A percentile compares a stretch with the other conserved stretches of the same genome.
Evolutionary conservation across 2,329 filamentous ascomycete species (phyloP).

Genomic region (Talaromyces sp.): DNA sequence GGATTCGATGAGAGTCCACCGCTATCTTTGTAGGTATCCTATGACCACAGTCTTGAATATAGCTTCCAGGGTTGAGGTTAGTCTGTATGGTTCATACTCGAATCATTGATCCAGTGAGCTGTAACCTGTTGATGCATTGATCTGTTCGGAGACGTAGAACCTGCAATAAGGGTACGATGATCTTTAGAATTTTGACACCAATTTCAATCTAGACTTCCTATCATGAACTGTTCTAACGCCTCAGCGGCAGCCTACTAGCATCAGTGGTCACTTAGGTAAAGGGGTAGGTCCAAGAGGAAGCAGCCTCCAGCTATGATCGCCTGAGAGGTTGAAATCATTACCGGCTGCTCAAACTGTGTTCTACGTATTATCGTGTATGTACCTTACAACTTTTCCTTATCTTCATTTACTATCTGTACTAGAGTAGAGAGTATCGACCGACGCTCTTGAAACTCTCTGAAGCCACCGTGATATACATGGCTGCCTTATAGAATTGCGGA

Average conservation of each 20-base stretch:
- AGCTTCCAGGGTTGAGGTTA: background rate
- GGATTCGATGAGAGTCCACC: background rate
- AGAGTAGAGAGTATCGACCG: background rate
- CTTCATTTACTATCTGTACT: background rate
- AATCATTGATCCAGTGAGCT: background rate
- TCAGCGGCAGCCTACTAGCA: background rate
- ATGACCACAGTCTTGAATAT: background rate
- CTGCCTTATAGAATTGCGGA: background rate
- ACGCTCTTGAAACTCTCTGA: background rate
- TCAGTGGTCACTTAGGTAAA: background rate
- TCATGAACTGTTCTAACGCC: background rate
- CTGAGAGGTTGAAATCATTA: background rate
- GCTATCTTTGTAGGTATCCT: background rate
- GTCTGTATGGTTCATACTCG: background rate
- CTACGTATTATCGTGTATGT: background rate
- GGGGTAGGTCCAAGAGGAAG: background rate
- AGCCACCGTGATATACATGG: background rate
- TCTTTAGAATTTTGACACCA: background rate
- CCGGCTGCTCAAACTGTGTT: background rate
- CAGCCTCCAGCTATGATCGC: background rate
- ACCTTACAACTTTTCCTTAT: background rate
- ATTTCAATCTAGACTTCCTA: background rate
- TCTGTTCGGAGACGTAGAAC: background rate
- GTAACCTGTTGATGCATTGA: no score
- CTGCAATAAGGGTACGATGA: background rate